phyloP scores from a whole-genome alignment of 768 basidiomycete species.

The Xerocomellus chrysenteron region DNA sequence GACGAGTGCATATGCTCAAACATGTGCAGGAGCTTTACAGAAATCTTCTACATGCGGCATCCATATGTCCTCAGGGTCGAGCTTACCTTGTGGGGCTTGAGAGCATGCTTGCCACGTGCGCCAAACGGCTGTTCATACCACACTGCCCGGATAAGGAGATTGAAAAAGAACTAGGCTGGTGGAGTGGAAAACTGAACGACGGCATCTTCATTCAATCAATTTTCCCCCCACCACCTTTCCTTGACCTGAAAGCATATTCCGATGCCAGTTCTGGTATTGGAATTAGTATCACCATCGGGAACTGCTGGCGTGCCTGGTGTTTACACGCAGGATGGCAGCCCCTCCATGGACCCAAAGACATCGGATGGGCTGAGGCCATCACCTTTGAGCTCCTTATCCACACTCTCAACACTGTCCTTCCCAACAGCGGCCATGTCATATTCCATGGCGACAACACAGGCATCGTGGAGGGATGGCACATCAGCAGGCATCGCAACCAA shows the following conservation, averaged over 20 bases:
- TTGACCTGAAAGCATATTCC: background rate
- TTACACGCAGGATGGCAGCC: background rate
- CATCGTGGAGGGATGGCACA: background rate
- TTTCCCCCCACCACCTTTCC: no score
- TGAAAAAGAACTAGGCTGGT: no score
- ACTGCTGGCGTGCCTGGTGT: background rate
- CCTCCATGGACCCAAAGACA: background rate
- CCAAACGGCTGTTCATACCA: no score
- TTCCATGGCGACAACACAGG: background rate
- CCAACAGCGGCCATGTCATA: background rate
- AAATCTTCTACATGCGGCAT: no score
- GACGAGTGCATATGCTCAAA: no score
- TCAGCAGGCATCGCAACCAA: background rate
- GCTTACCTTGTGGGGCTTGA: no score
- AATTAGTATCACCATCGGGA: background rate
- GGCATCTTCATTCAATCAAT: no score
- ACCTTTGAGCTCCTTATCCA: background rate
- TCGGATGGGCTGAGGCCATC: background rate
- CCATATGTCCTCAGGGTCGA: no score
- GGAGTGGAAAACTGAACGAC: no score
- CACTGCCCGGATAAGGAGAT: no score
- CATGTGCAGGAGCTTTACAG: no score
- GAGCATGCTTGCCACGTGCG: no score
- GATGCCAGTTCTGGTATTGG: background rate
- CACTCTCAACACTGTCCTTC: background rate